A percentile compares a stretch with the other conserved stretches of the same genome.
Evolutionary conservation across 2,329 filamentous ascomycete genomes (phyloP).

Genomic region (Daldinia sp.): DNA sequence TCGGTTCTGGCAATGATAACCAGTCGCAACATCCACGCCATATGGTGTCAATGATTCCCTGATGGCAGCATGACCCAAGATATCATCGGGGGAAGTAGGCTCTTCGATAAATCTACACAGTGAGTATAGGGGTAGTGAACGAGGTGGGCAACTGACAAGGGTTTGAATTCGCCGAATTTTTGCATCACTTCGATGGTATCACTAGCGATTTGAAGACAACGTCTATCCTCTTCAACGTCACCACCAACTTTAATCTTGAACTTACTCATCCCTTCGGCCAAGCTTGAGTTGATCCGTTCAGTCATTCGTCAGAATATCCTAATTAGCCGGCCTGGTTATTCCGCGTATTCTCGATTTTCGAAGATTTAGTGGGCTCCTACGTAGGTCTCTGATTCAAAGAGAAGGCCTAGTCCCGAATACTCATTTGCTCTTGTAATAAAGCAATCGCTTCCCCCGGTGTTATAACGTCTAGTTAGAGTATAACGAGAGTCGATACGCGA

Average conservation of each 20-base stretch:
- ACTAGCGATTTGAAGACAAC: not conserved
- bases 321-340: not conserved
- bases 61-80: not conserved
- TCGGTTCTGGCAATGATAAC: too few relatives aligned
- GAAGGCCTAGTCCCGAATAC: not conserved
- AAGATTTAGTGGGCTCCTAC: not conserved
- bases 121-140: too few relatives aligned
- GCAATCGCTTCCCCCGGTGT: not conserved
- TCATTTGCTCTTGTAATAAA: not conserved
- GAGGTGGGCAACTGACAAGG: too few relatives aligned
- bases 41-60: not conserved
- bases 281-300: not conserved
- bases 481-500: not conserved
- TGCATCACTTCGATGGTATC: not conserved
- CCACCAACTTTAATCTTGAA: too few relatives aligned
- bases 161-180: not conserved
- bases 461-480: not conserved
- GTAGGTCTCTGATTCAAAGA: not conserved
- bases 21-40: not conserved
- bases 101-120: too few relatives aligned
- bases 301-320: not conserved
- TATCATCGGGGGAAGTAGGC: too few relatives aligned
- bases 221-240: not conserved
- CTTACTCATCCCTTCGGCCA: not conserved
- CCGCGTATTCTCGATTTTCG: not conserved